phyloP scores from a whole-genome alignment of 495 filamentous ascomycete genomes.

The Platismatia glauca region DNA sequence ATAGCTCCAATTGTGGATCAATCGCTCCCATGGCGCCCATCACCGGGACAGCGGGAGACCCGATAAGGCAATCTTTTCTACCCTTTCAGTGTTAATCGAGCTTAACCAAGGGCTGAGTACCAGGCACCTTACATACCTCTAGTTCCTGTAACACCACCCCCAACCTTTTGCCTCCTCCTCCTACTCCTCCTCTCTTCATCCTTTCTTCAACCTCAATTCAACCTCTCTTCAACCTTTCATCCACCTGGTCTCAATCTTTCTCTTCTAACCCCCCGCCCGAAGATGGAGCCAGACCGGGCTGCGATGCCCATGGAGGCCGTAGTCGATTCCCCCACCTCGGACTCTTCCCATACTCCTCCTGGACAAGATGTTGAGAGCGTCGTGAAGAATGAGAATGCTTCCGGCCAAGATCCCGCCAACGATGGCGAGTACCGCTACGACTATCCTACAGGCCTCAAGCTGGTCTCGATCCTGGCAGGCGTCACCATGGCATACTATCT shows the following conservation, averaged over 20 bases:
- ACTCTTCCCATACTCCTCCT: conserved; percentile 23
- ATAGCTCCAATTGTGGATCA: conserved; percentile 4
- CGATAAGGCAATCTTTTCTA: not conserved
- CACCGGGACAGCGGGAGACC: not conserved
- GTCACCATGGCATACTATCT: conserved; percentile 38
- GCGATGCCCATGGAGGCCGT: conserved; percentile 19
- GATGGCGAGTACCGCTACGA: conserved; percentile 20
- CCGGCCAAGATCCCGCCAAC: conserved; percentile 22
- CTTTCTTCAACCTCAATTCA: conserved; percentile 2
- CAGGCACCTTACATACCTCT: not conserved
- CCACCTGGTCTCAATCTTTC: conserved; percentile 4
- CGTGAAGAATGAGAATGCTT: conserved; percentile 24
- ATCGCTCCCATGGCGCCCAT: conserved; percentile 7
- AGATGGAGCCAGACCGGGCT: conserved; percentile 23
- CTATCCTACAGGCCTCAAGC: conserved; percentile 13
- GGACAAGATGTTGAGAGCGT: conserved; percentile 22
- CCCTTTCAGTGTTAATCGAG: not conserved
- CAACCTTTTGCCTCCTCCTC: conserved; percentile 5
- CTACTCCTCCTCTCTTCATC: no score
- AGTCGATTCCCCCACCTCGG: conserved; percentile 22
- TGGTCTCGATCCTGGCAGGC: conserved; percentile 12
- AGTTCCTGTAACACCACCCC: not conserved
- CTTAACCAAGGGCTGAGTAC: not conserved
- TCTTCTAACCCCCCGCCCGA: conserved; percentile 12
- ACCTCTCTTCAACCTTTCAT: conserved; percentile 1